A percentile compares a stretch with the other conserved stretches of the same genome.
These are phyloP conservation scores for Peniophora sp. DNA, from an alignment of 1,284 basidiomycete genomes.

Conservation along the genomic window DNA sequence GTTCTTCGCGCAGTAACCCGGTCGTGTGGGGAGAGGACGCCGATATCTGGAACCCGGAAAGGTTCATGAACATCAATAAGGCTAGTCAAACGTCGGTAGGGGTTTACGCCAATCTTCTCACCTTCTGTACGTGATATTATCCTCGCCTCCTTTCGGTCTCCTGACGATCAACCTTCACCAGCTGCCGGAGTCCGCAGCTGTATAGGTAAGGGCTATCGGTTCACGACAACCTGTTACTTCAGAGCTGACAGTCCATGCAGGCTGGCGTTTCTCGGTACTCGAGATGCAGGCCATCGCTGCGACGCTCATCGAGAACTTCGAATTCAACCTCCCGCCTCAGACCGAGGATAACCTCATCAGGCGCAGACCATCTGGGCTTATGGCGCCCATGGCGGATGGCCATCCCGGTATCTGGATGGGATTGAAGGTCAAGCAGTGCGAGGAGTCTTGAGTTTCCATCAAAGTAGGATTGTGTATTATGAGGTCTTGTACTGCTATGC, in stretches of 20 bases:
- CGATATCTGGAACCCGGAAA: conserved; percentile 40
- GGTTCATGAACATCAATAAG: conserved; percentile 31
- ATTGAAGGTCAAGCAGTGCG: background rate
- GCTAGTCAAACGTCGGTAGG: conserved; percentile 34
- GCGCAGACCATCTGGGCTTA: conserved; percentile 6
- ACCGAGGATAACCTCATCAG: conserved; percentile 1
- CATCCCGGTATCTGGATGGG: conserved; percentile 8
- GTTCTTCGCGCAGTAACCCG: conserved; percentile 18
- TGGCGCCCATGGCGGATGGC: conserved; percentile 9
- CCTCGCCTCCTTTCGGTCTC: background rate
- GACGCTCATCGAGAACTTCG: conserved; percentile 18
- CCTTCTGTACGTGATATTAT: conserved; percentile 11
- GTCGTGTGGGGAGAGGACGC: conserved; percentile 43
- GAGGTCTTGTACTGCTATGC: too few species aligned
- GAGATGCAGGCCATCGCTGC: conserved; percentile 19
- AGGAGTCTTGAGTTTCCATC: too few species aligned
- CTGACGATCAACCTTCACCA: conserved; percentile 1
- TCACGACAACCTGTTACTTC: conserved; percentile 15
- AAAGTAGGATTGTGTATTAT: too few species aligned
- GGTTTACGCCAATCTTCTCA: conserved; percentile 36
- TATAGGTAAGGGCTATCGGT: conserved; percentile 26
- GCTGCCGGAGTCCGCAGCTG: conserved; percentile 22
- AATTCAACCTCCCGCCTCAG: conserved; percentile 12
- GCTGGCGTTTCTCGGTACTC: conserved; percentile 15
- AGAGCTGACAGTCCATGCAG: too few species aligned